Conservation (phyloP, 306 rosid genomes). For the Ceratonia siliqua region DNA sequence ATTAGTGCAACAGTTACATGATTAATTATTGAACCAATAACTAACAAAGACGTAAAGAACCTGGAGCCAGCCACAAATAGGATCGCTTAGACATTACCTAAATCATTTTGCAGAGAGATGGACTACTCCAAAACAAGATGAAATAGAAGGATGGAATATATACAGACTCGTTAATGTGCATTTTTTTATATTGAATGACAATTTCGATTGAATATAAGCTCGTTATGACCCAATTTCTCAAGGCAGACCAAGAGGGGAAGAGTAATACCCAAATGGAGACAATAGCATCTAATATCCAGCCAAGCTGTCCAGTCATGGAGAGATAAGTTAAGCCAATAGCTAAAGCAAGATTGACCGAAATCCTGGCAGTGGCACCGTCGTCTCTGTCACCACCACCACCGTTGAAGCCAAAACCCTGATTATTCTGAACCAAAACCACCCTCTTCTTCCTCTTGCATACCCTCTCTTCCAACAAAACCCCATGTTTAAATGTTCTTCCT, state of each 20-base stretch:
- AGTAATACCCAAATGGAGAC: slow-evolving; percentile 88
- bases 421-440: slow-evolving; percentile 62
- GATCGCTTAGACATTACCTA: neutral
- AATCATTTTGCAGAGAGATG: neutral
- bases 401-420: slow-evolving; percentile 77
- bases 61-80: neutral
- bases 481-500: slow-evolving; percentile 34
- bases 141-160: neutral
- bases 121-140: slow-evolving; percentile 1
- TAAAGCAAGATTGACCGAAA: slow-evolving; percentile 80
- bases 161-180: neutral
- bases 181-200: neutral
- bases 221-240: neutral
- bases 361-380: slow-evolving; percentile 68
- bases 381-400: slow-evolving; percentile 77
- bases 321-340: slow-evolving; percentile 93
- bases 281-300: slow-evolving; percentile 95
- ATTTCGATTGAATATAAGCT: neutral
- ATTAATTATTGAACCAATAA: neutral
- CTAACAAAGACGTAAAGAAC: neutral
- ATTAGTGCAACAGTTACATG: neutral
- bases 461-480: slow-evolving; percentile 46
- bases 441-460: slow-evolving; percentile 50
- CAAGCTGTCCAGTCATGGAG: slow-evolving; percentile 93
- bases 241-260: slow-evolving; percentile 21